phyloP scores from a whole-genome alignment of 495 filamentous ascomycete species.

The Schizothecium vesticola region DNA sequence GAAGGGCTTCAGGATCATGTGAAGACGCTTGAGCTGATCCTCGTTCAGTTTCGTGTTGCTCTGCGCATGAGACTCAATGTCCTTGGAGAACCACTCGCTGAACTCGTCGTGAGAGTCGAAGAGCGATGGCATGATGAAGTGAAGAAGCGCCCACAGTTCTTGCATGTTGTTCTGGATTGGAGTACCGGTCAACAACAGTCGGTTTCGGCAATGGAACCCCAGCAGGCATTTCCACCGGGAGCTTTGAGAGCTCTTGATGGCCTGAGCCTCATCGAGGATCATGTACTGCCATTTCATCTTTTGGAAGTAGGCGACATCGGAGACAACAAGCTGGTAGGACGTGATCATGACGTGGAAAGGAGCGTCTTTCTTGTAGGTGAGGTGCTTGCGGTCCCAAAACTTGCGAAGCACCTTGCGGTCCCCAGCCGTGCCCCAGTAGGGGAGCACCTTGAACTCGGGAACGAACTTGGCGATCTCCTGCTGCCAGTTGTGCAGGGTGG shows the following conservation, averaged over 20 bases:
- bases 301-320: constrained; percentile 93
- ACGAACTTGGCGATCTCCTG: constrained; percentile 96
- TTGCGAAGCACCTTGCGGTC: constrained; percentile 95
- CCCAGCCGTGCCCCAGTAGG: constrained; percentile 93
- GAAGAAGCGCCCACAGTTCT: constrained; percentile 92
- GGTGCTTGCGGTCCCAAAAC: constrained; percentile 98
- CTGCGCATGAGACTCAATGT: constrained; percentile 97
- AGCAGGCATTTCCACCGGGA: constrained; percentile 94
- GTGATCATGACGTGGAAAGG: constrained; percentile 95
- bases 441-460: constrained; percentile 85
- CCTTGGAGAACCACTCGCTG: constrained; percentile 99
- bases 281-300: constrained; percentile 99
- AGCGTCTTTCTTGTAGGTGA: constrained; percentile 87
- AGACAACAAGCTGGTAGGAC: constrained; percentile 94
- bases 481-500: constrained; percentile 98
- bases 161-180: constrained; percentile 99
- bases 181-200: constrained; percentile 89
- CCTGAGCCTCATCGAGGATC: constrained; percentile 97
- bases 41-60: constrained; percentile 98
- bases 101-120: constrained; percentile 99
- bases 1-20: constrained; percentile 99
- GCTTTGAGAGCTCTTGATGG: constrained; percentile 96
- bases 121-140: constrained; percentile 98
- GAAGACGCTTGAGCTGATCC: constrained; percentile 89
- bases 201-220: constrained; percentile 92